Evolutionary conservation across 1,284 basidiomycete genomes (phyloP), one percentile per base, ranked within the genome.

Genomic region (Anthracocystis panici-leucophaei): DNA sequence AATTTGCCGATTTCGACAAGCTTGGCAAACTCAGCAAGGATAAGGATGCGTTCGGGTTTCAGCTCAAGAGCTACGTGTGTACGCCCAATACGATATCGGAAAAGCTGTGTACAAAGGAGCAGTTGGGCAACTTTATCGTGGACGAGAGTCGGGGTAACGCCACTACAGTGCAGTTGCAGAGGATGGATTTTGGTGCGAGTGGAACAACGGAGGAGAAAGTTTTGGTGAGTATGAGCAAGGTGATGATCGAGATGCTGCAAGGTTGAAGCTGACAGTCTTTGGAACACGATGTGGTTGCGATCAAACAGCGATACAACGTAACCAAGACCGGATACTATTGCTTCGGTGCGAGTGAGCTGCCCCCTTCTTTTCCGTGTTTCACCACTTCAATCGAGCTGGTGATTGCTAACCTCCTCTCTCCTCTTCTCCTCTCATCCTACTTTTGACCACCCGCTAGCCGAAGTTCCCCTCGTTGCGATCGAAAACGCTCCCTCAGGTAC

Each of bases 271-370:
- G 45, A 57, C 55, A 11, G 20, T 38, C 3, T 5, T 38, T 59
- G 2, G 14, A 38, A 38, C 14, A 16, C 14, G 35, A 38, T 40
- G 35, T 48, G 48, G 6, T 31, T 41, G 27, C 49, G 44, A 25
- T 40, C 45, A 49, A 57, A 51, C 59, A 73, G 74, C 41, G 66
- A 50, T 97, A 97, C 85, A 85, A 88, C 31, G 93, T 99, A n/a
- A 88, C 88, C 23, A 91, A 92, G 85, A 94, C 92, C 3, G 96
- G 95, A 2, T 98, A 97, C 85, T 98, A 97, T 85, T 98, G 95
- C 85, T 91, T 96, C 78, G 94, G 93, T 90, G 86, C 87, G 90
- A 76, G 80, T 77, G 73, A 78, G 73, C 63, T 61, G 64, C 50
- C 56, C 57, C 62, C 31, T 11, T 44, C 51, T 38, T 31, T 50